phyloP scores from a whole-genome alignment of 179 eudicot genomes.

The Actinidia arguta region DNA sequence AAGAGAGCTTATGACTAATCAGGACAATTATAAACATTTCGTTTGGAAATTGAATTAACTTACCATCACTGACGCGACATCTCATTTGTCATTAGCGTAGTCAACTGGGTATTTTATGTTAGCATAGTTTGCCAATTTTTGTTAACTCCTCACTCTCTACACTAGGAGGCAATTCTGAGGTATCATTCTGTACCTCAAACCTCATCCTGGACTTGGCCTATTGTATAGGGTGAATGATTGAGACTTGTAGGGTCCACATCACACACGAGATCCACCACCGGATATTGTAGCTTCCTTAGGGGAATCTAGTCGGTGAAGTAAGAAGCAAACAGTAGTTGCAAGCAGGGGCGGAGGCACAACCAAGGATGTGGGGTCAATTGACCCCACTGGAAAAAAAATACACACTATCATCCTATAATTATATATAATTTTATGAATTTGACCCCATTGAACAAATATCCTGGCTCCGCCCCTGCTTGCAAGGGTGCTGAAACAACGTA shows the following conservation, averaged over 20 bases:
- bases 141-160: neutral
- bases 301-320: neutral
- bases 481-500: neutral
- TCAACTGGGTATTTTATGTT: no score
- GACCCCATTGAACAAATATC: no score
- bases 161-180: neutral
- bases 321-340: neutral
- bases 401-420: no score
- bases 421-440: no score
- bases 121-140: neutral
- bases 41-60: neutral
- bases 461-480: no score
- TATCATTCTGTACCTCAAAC: neutral
- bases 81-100: no score
- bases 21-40: neutral
- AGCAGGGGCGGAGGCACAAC: no score
- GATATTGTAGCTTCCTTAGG: neutral
- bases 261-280: neutral
- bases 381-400: no score
- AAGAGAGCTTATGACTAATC: neutral
- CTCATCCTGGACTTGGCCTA: no score
- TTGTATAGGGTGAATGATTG: neutral
- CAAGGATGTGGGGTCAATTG: no score
- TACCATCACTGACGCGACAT: neutral
- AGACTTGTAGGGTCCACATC: neutral